phyloP scores from a whole-genome alignment of 2,329 filamentous ascomycete species.

The Mollisia scopiformis region DNA sequence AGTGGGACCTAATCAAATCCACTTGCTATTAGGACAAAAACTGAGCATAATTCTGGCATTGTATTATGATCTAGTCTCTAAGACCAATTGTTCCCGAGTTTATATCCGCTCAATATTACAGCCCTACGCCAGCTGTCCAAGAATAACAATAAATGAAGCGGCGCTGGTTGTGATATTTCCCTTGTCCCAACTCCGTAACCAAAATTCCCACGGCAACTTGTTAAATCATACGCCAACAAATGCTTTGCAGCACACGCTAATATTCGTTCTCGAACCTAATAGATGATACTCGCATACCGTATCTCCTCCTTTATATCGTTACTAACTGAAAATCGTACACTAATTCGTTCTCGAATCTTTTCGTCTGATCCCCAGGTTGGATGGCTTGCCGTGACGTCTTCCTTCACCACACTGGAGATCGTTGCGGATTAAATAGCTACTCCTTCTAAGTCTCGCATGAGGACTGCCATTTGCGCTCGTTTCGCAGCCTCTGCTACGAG shows the following conservation, averaged over 20 bases:
- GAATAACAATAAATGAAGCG: conserved; percentile 11
- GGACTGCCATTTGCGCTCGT: conserved; percentile 84
- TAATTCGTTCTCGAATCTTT: neutral
- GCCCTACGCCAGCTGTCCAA: neutral
- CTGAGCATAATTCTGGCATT: neutral
- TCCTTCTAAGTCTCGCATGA: conserved; percentile 82
- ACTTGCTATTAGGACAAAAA: neutral
- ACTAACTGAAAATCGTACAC: neutral
- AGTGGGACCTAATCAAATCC: no score
- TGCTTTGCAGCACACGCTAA: conserved; percentile 9
- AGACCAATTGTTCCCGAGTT: neutral
- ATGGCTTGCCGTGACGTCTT: neutral
- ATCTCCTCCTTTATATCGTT: neutral
- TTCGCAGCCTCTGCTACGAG: conserved; percentile 92
- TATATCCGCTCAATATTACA: neutral
- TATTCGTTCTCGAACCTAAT: neutral
- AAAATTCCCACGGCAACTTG: neutral
- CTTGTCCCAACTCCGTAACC: conserved; percentile 6
- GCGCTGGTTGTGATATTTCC: conserved; percentile 15
- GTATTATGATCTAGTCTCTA: neutral
- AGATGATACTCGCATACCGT: conserved; percentile 9
- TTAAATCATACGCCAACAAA: conserved; percentile 7
- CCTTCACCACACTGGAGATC: no score
- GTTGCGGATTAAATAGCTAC: conserved; percentile 32
- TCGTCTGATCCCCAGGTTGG: neutral